phyloP scores from a whole-genome alignment of 2,329 filamentous ascomycete genomes.

The Fusarium vanettenii region DNA sequence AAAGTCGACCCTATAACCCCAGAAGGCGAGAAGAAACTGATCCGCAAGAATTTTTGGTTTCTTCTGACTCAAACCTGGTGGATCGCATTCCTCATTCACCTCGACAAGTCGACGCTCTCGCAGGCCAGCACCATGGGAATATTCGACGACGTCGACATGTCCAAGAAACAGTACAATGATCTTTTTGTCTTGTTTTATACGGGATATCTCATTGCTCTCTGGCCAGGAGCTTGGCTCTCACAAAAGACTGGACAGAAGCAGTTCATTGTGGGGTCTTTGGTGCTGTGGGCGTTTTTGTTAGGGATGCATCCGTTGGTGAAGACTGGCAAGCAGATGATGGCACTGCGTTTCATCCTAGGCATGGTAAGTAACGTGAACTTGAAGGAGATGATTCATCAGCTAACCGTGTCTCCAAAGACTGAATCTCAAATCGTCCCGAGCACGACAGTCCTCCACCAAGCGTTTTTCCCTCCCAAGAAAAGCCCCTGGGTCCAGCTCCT shows the following conservation, averaged over 20 bases:
- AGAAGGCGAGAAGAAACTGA: background rate
- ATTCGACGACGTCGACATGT: constrained; percentile 6
- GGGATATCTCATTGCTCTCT: background rate
- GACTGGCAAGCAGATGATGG: background rate
- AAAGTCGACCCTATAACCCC: background rate
- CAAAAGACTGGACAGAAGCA: background rate
- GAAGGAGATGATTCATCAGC: background rate
- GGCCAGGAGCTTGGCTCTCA: background rate
- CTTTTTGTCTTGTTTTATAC: background rate
- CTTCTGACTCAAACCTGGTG: constrained; percentile 10
- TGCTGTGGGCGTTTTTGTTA: background rate
- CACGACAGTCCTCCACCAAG: background rate
- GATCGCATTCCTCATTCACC: constrained; percentile 12
- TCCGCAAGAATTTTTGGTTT: constrained; percentile 11
- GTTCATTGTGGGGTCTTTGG: background rate
- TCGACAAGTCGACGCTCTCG: constrained; percentile 12
- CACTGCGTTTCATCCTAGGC: background rate
- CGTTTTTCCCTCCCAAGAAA: background rate
- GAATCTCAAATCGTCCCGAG: background rate
- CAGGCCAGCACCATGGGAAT: constrained; percentile 17
- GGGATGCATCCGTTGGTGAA: background rate
- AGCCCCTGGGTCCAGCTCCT: background rate
- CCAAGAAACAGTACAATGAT: background rate
- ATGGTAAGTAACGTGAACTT: background rate
- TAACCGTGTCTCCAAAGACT: background rate